Evolutionary conservation across 192 early-diverging fungal genomes (phyloP), one percentile per base, ranked within the genome.

Genomic region (Cladochytrium replicatum): DNA sequence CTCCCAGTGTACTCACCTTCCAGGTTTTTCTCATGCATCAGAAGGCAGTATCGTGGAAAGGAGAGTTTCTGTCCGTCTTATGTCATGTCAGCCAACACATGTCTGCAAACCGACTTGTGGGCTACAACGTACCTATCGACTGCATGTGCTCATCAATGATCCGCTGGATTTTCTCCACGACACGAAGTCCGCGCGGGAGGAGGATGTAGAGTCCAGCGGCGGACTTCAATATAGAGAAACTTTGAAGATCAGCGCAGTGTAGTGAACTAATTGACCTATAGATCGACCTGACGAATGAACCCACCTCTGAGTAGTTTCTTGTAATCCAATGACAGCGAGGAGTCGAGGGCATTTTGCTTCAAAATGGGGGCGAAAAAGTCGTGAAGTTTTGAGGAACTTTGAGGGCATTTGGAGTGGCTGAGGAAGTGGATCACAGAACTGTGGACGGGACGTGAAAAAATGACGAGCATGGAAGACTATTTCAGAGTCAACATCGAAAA

Each of bases 81-180:
- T 40, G 13, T 31, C 15, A 48, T 7, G 38, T 22, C 30, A 6
- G 5, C 8, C 38, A 30, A 6, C 39, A 22, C 0, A 58, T 55
- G 7, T 55, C 45, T 11, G 7, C 53, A 15, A 50, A 8, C 6
- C 28, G 24, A 6, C 25, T 11, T 8, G 32, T 7, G 28, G 6
- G 29, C 29, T 23, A 24, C 32, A 21, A 41, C 51, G 22, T 53
- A 81, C 83, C 85, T 29, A 88, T 77, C 13, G 58, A 53, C 26
- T 69, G 61, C 80, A 95, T 81, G 57, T 91, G 88, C 13, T 78
- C 68, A 48, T 91, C 84, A 46, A 95, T 82, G 31, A 95, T 82
- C 2, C 39, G 41, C 59, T 86, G 83, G 5, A 95, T 66, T 62
- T 90, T 90, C 40, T 67, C 60, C 7, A 93, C 48, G 2, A 81